phyloP scores from a whole-genome alignment of 495 filamentous ascomycete genomes.

The Xylaria acuta region DNA sequence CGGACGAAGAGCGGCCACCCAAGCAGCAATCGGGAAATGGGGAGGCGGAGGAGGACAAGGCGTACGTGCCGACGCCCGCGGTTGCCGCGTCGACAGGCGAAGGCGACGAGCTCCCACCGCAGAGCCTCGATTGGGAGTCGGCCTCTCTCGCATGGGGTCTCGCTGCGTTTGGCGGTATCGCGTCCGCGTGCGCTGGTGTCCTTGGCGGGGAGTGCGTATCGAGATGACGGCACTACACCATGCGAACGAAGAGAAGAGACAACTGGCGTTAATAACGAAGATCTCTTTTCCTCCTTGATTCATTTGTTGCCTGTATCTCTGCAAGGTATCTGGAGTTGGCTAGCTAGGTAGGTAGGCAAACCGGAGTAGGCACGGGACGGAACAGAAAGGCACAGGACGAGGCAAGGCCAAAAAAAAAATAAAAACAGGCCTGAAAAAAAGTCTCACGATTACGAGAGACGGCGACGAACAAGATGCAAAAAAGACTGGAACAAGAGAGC shows the following conservation, averaged over 20 bases:
- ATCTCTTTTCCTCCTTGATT: neutral
- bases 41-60: conserved; percentile 33
- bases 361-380: neutral
- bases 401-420: neutral
- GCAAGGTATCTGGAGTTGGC: neutral
- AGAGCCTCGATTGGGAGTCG: conserved; percentile 54
- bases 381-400: neutral
- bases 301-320: neutral
- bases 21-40: neutral
- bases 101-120: conserved; percentile 41
- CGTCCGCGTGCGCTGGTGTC: conserved; percentile 47
- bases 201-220: conserved; percentile 52
- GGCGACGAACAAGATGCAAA: neutral
- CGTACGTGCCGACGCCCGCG: conserved; percentile 41
- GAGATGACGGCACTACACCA: conserved; percentile 33
- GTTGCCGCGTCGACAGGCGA: conserved; percentile 32
- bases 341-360: neutral
- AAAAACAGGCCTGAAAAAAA: neutral
- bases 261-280: neutral
- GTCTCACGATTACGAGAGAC: neutral
- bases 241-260: neutral
- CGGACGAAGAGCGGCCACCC: neutral
- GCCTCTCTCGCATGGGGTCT: conserved; percentile 53
- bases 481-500: neutral
- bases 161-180: conserved; percentile 49